Evolutionary conservation across 345 rosid genomes (phyloP).

Genomic region (Salix purpurea): DNA sequence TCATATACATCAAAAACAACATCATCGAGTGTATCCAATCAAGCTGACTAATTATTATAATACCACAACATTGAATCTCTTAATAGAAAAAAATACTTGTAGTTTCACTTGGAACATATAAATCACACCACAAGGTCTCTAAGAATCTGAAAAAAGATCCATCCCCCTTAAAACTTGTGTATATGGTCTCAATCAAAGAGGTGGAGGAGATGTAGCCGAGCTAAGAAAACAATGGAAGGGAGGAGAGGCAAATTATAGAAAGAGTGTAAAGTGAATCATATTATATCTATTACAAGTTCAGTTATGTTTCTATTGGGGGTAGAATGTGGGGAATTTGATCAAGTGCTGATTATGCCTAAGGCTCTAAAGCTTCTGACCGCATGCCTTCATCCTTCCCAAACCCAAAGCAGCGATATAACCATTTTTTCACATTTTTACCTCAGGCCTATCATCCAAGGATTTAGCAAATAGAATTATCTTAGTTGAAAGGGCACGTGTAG

Average conservation of each 20-base stretch:
- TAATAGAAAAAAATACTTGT: background rate
- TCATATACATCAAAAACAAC: background rate
- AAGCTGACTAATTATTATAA: background rate
- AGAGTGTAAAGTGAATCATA: background rate
- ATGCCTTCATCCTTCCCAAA: background rate
- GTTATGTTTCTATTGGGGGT: too few species aligned
- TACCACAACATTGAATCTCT: background rate
- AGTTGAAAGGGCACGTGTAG: background rate
- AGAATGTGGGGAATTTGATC: background rate
- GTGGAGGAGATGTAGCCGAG: background rate
- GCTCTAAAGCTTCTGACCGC: background rate
- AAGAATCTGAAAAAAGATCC: background rate
- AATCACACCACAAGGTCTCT: background rate
- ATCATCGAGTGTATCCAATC: background rate
- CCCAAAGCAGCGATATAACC: background rate
- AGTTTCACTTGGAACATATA: background rate
- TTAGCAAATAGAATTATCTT: background rate
- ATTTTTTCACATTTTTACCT: background rate
- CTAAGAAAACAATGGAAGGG: background rate
- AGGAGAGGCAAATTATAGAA: background rate
- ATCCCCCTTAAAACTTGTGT: background rate
- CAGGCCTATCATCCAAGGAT: background rate
- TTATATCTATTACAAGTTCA: too few species aligned
- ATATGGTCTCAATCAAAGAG: background rate
- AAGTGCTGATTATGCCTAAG: background rate